These are phyloP conservation scores for Gossypium raimondii DNA, from an alignment of 345 rosid species.

Conservation along the genomic window DNA sequence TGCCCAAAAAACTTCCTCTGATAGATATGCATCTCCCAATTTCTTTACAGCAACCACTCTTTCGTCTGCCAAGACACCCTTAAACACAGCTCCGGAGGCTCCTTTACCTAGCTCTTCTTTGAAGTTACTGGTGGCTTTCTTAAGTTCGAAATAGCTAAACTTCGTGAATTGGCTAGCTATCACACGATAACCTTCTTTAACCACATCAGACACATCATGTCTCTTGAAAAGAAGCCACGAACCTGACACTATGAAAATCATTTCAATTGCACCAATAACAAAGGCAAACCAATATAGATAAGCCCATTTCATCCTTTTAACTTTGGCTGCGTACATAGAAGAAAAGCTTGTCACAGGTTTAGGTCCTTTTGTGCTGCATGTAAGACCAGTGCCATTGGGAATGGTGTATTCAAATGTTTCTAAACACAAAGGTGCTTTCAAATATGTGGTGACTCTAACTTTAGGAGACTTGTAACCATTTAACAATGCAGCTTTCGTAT, in stretches of 20 bases:
- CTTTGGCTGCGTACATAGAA: constrained; percentile 19
- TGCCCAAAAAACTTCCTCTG: constrained; percentile 46
- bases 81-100: constrained; percentile 45
- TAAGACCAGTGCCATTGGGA: constrained; percentile 1
- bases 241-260: constrained; percentile 22
- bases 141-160: constrained; percentile 34
- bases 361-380: not conserved
- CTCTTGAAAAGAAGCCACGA: constrained; percentile 32
- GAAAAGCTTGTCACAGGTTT: constrained; percentile 1
- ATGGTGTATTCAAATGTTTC: not conserved
- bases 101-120: constrained; percentile 42
- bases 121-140: constrained; percentile 33
- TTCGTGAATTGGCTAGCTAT: constrained; percentile 28
- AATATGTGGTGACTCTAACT: constrained; percentile 21
- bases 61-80: constrained; percentile 37
- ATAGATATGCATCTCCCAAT: constrained; percentile 35
- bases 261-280: constrained; percentile 31
- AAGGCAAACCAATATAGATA: constrained; percentile 36
- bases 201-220: not conserved
- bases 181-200: constrained; percentile 25
- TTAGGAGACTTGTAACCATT: constrained; percentile 29
- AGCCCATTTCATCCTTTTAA: constrained; percentile 29
- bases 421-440: constrained; percentile 26
- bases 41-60: constrained; percentile 47
- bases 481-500: constrained; percentile 21